Evolutionary conservation across 2,329 filamentous ascomycete species (phyloP).

Genomic region (Diplocarpon mali): DNA sequence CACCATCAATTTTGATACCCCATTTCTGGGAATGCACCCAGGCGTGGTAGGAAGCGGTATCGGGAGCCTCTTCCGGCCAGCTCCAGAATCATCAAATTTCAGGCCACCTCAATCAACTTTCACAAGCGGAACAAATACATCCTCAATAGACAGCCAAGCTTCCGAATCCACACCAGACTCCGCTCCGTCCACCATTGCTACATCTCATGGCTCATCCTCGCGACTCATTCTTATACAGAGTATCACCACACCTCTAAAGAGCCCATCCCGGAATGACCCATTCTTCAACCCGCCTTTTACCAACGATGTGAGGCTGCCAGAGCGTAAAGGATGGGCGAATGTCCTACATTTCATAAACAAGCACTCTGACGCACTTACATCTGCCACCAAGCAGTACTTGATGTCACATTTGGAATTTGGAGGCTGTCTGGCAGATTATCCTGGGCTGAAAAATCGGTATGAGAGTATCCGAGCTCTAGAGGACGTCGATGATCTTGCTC

Average conservation of each 20-base stretch:
- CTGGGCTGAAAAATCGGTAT: slow-evolving; percentile 60
- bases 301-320: slow-evolving; percentile 61
- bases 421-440: slow-evolving; percentile 66
- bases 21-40: slow-evolving; percentile 80
- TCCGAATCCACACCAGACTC: slow-evolving; percentile 16
- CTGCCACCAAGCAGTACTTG: slow-evolving; percentile 62
- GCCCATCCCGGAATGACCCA: slow-evolving; percentile 35
- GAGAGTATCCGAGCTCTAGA: slow-evolving; percentile 59
- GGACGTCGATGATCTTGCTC: slow-evolving; percentile 47
- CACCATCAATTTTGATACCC: slow-evolving; percentile 72
- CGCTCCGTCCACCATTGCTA: slow-evolving; percentile 11
- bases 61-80: slow-evolving; percentile 58
- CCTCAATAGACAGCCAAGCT: slow-evolving; percentile 11
- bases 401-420: slow-evolving; percentile 78
- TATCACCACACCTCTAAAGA: slow-evolving; percentile 18
- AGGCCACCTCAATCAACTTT: slow-evolving; percentile 8
- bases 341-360: slow-evolving; percentile 72
- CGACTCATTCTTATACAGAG: slow-evolving; percentile 18
- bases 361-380: slow-evolving; percentile 56
- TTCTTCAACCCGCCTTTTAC: slow-evolving; percentile 66
- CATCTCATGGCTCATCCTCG: slow-evolving; percentile 15
- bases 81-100: slow-evolving; percentile 27
- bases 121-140: slow-evolving; percentile 12
- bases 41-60: slow-evolving; percentile 77
- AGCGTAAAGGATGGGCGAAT: slow-evolving; percentile 57